Conservation (phyloP, 2,329 filamentous ascomycete species). For the Exophiala calicioides region DNA sequence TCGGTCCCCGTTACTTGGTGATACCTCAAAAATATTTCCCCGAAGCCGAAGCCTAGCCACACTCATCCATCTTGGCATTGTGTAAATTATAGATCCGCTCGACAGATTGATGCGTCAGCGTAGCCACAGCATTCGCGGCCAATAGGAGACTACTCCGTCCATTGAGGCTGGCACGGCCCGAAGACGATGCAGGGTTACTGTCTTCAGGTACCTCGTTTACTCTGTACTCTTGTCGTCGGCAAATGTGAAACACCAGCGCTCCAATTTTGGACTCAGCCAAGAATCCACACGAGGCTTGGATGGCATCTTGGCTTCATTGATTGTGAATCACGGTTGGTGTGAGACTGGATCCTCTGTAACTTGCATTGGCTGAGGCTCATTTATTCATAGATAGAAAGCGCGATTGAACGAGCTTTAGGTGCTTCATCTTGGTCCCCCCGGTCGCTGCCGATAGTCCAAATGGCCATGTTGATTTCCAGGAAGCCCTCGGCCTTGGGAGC, state of each 20-base stretch:
- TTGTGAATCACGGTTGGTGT: too few relatives aligned
- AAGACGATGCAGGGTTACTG: constrained; percentile 4
- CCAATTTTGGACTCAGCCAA: not conserved
- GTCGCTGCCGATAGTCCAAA: constrained; percentile 25
- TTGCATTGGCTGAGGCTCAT: too few relatives aligned
- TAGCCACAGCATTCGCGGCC: not conserved
- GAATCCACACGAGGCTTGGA: not conserved
- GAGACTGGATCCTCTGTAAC: too few relatives aligned
- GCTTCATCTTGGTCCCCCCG: constrained; percentile 28
- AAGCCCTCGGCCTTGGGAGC: constrained; percentile 16
- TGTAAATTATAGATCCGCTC: constrained; percentile 21
- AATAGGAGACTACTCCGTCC: constrained; percentile 5
- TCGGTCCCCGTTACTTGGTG: constrained; percentile 5
- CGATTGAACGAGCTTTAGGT: not conserved
- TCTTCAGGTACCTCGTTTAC: not conserved
- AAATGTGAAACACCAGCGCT: not conserved
- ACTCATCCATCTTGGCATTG: not conserved
- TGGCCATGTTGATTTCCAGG: constrained; percentile 23
- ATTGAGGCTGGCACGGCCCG: constrained; percentile 20
- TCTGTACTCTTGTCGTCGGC: not conserved
- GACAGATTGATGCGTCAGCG: constrained; percentile 10
- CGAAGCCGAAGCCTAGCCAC: constrained; percentile 18
- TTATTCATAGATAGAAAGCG: not conserved
- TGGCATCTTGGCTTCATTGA: not conserved
- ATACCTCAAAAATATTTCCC: not conserved